These are phyloP conservation scores for Suhomyces terraborum DNA, from an alignment of 1,139 yeast species.

Conservation along the genomic window DNA sequence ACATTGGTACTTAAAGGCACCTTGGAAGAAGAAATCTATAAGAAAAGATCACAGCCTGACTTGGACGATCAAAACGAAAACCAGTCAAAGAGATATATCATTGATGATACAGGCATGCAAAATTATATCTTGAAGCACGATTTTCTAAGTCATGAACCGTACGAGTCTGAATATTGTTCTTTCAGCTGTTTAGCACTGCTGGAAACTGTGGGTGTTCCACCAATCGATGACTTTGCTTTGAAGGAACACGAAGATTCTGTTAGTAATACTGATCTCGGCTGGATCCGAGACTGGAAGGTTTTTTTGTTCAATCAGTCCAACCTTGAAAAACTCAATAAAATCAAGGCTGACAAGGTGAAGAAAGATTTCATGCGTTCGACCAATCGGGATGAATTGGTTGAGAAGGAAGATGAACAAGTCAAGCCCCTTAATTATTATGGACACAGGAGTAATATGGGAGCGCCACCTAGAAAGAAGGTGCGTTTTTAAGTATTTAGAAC, in stretches of 20 bases:
- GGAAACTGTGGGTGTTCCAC: slow-evolving; percentile 4
- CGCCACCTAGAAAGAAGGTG: slow-evolving; percentile 24
- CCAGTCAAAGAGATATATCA: slow-evolving; percentile 35
- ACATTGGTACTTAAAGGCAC: slow-evolving; percentile 63
- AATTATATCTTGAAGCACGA: slow-evolving; percentile 53
- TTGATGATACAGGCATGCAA: slow-evolving; percentile 61
- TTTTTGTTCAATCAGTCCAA: slow-evolving; percentile 49
- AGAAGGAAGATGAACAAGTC: slow-evolving; percentile 9
- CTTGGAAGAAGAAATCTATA: slow-evolving; percentile 66
- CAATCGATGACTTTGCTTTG: slow-evolving; percentile 25
- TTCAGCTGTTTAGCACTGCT: slow-evolving; percentile 27
- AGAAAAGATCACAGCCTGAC: slow-evolving; percentile 21
- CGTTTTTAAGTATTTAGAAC: slow-evolving; percentile 20
- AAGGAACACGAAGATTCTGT: slow-evolving; percentile 21
- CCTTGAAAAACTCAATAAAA: slow-evolving; percentile 35
- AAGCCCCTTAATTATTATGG: neutral
- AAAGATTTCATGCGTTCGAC: slow-evolving; percentile 17
- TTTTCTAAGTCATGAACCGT: slow-evolving; percentile 38
- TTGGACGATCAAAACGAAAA: slow-evolving; percentile 11
- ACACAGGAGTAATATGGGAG: neutral
- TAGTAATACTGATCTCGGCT: slow-evolving; percentile 6
- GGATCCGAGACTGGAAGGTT: slow-evolving; percentile 40
- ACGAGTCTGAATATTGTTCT: slow-evolving; percentile 33
- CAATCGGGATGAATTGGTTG: slow-evolving; percentile 15
- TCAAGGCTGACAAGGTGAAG: slow-evolving; percentile 27